Percentiles rank a stretch among this genome's conserved stretches.
Evolutionary conservation across 2,329 filamentous ascomycete genomes (phyloP).

Genomic region (Microdochium bolleyi): DNA sequence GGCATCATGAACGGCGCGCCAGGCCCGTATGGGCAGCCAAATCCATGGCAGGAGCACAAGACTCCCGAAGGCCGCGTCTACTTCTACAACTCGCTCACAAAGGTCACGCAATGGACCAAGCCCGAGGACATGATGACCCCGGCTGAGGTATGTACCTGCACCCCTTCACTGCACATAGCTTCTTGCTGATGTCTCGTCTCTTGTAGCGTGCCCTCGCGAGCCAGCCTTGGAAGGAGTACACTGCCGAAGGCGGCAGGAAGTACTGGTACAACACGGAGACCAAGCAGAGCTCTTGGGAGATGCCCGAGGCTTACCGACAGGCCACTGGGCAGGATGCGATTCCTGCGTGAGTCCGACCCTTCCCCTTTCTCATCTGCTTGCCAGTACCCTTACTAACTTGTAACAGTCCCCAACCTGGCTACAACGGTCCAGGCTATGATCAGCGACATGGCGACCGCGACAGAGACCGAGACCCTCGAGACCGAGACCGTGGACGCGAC

Average conservation of each 20-base stretch:
- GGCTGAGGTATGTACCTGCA: conserved; percentile 55
- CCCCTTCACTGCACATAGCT: neutral
- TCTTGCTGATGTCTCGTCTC: conserved; percentile 2
- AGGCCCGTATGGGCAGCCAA: conserved; percentile 38
- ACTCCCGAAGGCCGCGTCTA: conserved; percentile 78
- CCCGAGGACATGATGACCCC: conserved; percentile 81
- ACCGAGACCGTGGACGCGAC: conserved; percentile 12
- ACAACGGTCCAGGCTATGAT: conserved; percentile 26
- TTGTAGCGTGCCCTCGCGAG: conserved; percentile 67
- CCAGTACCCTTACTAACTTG: neutral
- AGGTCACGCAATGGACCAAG: conserved; percentile 90
- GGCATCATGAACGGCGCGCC: conserved; percentile 50
- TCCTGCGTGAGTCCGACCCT: conserved; percentile 34
- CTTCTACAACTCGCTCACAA: conserved; percentile 83
- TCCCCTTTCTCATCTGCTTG: conserved; percentile 5
- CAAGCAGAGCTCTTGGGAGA: conserved; percentile 89
- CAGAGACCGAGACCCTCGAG: conserved; percentile 7
- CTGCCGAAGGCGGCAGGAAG: conserved; percentile 74
- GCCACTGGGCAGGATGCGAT: conserved; percentile 55
- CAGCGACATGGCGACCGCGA: conserved; percentile 22
- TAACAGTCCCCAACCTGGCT: conserved; percentile 9
- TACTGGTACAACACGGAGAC: conserved; percentile 96
- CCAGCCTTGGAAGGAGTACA: conserved; percentile 91
- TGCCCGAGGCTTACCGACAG: conserved; percentile 75
- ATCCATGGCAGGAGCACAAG: conserved; percentile 72